phyloP scores from a whole-genome alignment of 805 yeast species.

The Teunomyces pallodes region DNA sequence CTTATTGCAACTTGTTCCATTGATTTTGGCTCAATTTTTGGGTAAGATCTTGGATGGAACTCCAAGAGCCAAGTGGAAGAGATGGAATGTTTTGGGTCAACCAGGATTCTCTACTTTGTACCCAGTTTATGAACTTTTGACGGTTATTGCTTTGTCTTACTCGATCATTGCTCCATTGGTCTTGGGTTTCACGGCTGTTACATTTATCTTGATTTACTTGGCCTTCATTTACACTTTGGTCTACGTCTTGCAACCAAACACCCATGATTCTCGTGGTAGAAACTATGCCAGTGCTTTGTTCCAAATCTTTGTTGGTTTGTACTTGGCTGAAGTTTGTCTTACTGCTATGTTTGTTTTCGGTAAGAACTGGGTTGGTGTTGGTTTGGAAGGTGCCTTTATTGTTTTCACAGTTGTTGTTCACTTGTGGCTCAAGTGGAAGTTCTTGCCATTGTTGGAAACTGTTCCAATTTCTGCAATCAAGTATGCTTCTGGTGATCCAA shows the following conservation, averaged over 20 bases:
- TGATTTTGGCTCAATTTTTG: slow-evolving; percentile 68
- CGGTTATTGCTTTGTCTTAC: slow-evolving; percentile 70
- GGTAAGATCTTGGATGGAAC: slow-evolving; percentile 76
- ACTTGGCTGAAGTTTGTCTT: slow-evolving; percentile 67
- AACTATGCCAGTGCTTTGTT: slow-evolving; percentile 70
- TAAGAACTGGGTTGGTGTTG: slow-evolving; percentile 78
- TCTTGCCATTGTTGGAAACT: slow-evolving; percentile 61
- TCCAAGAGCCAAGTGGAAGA: slow-evolving; percentile 89
- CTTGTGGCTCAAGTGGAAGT: slow-evolving; percentile 54
- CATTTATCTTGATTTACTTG: slow-evolving; percentile 54
- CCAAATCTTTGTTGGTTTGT: slow-evolving; percentile 69
- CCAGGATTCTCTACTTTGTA: slow-evolving; percentile 82
- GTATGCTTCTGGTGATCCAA: slow-evolving; percentile 43
- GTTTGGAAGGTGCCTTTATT: slow-evolving; percentile 58
- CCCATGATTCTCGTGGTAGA: slow-evolving; percentile 67
- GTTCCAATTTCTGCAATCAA: slow-evolving; percentile 68
- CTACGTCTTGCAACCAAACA: slow-evolving; percentile 57
- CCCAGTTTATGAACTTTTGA: slow-evolving; percentile 74
- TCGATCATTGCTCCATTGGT: slow-evolving; percentile 76
- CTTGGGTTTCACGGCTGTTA: slow-evolving; percentile 61
- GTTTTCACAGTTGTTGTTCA: slow-evolving; percentile 60
- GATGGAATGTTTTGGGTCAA: slow-evolving; percentile 59
- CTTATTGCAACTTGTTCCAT: slow-evolving; percentile 38
- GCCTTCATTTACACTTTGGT: slow-evolving; percentile 63
- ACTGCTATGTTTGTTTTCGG: slow-evolving; percentile 72